Percentiles rank a stretch among this genome's conserved stretches.
phyloP scores from a whole-genome alignment of 805 yeast genomes.

The Starmerella etchellsii region DNA sequence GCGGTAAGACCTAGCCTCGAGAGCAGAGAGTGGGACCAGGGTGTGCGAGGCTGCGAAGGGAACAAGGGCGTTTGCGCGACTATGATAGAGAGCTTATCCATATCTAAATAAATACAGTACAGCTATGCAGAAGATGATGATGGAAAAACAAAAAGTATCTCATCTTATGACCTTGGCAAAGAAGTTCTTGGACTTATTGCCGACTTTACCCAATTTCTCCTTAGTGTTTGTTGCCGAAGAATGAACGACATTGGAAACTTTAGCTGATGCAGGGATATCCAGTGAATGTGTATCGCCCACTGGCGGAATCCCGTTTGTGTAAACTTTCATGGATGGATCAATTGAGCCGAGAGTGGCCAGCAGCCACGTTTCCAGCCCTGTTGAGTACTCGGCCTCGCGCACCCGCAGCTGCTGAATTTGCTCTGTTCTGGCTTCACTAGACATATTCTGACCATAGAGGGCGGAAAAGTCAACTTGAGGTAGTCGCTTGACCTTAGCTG shows the following conservation, averaged over 20 bases:
- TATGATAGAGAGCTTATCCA: no score
- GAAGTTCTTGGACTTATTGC: constrained; percentile 26
- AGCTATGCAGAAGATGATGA: no score
- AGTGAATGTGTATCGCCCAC: constrained; percentile 15
- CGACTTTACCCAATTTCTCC: constrained; percentile 23
- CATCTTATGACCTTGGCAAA: constrained; percentile 24
- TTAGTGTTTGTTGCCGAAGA: constrained; percentile 20
- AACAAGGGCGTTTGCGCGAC: no score
- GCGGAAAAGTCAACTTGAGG: constrained; percentile 27
- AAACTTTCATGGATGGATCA: constrained; percentile 15
- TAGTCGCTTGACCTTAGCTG: constrained; percentile 23
- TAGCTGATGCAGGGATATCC: constrained; percentile 21
- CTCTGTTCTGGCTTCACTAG: constrained; percentile 22
- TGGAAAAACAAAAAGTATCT: no score
- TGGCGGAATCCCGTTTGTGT: constrained; percentile 25
- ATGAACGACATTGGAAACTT: constrained; percentile 20
- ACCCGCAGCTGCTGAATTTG: constrained; percentile 23
- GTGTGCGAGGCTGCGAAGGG: no score
- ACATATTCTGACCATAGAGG: constrained; percentile 20
- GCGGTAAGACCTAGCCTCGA: no score
- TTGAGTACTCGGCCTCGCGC: constrained; percentile 26
- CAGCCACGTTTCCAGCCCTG: constrained; percentile 28
- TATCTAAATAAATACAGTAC: no score
- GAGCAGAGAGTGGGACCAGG: no score
- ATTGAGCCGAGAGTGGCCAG: constrained; percentile 11